Base-by-base conservation (phyloP, 1,284 basidiomycete species). In the Ustilago tritici region DNA sequence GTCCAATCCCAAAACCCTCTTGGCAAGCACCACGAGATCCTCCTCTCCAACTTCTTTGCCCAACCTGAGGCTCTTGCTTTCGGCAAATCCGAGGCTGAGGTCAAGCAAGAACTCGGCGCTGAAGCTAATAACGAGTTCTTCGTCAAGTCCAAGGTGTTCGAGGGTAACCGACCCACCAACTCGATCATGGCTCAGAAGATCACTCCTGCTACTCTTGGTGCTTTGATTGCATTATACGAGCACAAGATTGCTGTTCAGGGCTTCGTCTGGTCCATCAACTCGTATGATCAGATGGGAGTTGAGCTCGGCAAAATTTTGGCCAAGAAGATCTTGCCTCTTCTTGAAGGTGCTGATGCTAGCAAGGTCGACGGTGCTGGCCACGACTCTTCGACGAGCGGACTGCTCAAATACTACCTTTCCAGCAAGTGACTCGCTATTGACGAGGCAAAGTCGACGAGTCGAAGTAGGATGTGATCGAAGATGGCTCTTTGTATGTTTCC, bases 191-290 rank as follows among this genome's bases (percentile, higher is more conserved):
- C 98, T 91, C 93, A 95, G 46, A 89, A 94, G 79, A 88, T 98
- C 82, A 98, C 95, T 0, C 96, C 97, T 12, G 91, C 92, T 50
- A 93, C 92, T 7, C 91, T 98, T 36, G 95, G 93, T 88, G 92
- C 94, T 1, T 88, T 96, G 58, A 92, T 96, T 83, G 93, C 93
- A n/a, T 85, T 96, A 78, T 96, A 96, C 86, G 96, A 99, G 88
- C 96, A 99, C 90, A 99, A 99, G 90, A 98, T 99, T 86, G 97
- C 98, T 87, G 93, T 93, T 0, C 97, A 99, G 87, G 96, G 96
- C 84, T 93, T 93, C 57, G 90, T 98, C 76, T 98, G 95, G 95
- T 93, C 94, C 54, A 97, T 99, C 89, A 99, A 99, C 90, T 96
- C 94, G 11, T 99, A 93, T 87, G 88, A 89, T 82, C 88, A 89